phyloP scores from a whole-genome alignment of 192 early-diverging fungal genomes.

The Umbelopsis ramanniana region DNA sequence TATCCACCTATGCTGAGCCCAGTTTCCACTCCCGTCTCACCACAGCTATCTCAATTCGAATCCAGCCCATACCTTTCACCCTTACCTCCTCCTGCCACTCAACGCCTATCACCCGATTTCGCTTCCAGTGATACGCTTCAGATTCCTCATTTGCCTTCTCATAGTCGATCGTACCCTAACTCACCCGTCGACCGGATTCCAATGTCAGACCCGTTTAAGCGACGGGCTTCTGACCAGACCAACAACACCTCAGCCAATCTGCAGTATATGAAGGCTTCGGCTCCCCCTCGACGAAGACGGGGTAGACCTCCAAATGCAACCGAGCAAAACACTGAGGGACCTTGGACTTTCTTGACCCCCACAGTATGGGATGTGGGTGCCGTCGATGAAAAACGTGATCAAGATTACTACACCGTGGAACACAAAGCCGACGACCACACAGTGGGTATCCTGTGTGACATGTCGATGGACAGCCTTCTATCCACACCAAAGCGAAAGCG shows the following conservation, averaged over 20 bases:
- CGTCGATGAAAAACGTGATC: not conserved
- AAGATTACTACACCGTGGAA: slow-evolving; percentile 2
- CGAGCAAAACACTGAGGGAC: slow-evolving; percentile 21
- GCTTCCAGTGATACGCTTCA: not conserved
- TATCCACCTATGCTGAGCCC: slow-evolving; percentile 1
- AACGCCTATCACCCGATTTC: not conserved
- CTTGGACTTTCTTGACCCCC: slow-evolving; percentile 41
- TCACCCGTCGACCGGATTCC: not conserved
- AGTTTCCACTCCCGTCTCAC: slow-evolving; percentile 10
- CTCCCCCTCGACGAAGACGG: slow-evolving; percentile 25
- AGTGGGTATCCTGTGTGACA: slow-evolving; percentile 16
- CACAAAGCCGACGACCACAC: slow-evolving; percentile 5
- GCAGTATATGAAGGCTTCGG: not conserved
- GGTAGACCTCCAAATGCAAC: slow-evolving; percentile 35
- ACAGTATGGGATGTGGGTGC: slow-evolving; percentile 41
- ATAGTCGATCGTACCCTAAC: not conserved
- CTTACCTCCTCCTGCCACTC: slow-evolving; percentile 1
- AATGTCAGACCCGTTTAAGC: slow-evolving; percentile 8
- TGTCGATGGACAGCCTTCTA: slow-evolving; percentile 2
- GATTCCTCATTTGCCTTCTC: not conserved
- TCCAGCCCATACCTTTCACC: not conserved
- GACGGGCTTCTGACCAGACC: slow-evolving; percentile 6
- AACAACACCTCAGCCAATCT: not conserved
- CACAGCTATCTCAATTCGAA: not conserved
- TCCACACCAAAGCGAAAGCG: slow-evolving; percentile 22